Base-by-base conservation (phyloP, 139 green algal genomes). In the Zygnema cylindricum region DNA sequence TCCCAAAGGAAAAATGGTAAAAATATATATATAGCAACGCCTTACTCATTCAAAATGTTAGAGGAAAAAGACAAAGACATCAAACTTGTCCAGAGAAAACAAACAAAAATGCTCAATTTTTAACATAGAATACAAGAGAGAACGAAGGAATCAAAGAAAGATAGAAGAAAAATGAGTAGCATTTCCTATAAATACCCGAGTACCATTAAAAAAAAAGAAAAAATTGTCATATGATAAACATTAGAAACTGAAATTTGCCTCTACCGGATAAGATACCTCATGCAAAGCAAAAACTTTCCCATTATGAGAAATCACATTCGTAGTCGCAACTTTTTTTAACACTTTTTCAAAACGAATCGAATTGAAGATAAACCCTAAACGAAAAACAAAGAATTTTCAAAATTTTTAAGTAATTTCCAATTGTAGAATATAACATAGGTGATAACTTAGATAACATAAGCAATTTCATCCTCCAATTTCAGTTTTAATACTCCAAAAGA, bases 221-320 rank as follows among this genome's bases (percentile, higher is more conserved):
- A n/a, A n/a, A n/a, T n/a, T n/a, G n/a, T n/a, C n/a, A n/a, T n/a
- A n/a, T n/a, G n/a, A n/a, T n/a, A n/a, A n/a, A n/a, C n/a, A n/a
- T n/a, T n/a, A n/a, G n/a, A n/a, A n/a, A n/a, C n/a, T n/a, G n/a
- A n/a, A n/a, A n/a, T n/a, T 23, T 16, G 16, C 49, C 36, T 57
- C 86, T 73, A 95, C 95, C 16, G 95, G 95, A 75, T 94, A 43
- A 84, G 95, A 93, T 1, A 92, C 94, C 86, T 98, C 95, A 43
- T 96, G 89, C 39, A 98, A 91, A 1, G 94, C 93, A 87, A 98
- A 93, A 77, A 98, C 89, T 36, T 89, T 84, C 2, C 90, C 90
- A 1, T 93, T 93, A 69, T 97, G 95, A 77, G 75, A 94, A 0
- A 92, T 92, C 32, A 98, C 77, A 0, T 93, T 88, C 0, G 95